Base-by-base conservation (phyloP, 108 stramenopile genomes). In the Skeletonema menzelii region DNA sequence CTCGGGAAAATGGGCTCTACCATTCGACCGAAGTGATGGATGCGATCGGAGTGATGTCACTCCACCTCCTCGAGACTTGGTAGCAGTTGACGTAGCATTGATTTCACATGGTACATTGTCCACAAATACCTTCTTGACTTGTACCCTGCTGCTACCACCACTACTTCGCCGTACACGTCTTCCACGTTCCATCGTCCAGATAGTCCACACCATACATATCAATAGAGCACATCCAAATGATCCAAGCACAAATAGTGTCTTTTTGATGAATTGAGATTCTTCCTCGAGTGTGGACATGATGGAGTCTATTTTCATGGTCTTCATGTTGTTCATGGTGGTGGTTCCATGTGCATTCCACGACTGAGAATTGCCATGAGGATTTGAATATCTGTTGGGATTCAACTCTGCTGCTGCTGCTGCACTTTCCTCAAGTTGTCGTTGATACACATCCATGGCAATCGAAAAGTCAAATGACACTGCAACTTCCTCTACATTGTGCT, bases 381-480 rank as follows among this genome's bases (percentile, higher is more conserved):
- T n/a, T n/a, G n/a, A n/a, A n/a, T n/a, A n/a, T n/a, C n/a, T 30
- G 30, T 31, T 46, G 44, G 17, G 4, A 20, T 24, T n/a, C 15
- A 53, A 22, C 49, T 4, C 2, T 22, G 22, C 49, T 53, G 27
- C 55, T 4, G 44, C 44, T 46, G 27, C 32, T 0, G 32, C 27
- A 14, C 12, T 47, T 1, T 5, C 27, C 17, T 10, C 12, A 12
- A 27, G 14, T 0, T 24, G 24, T 28, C 56, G 47, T 27, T 27
- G 60, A 42, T 74, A 74, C 0, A 46, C 17, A 32, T 59, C 30
- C 10, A 59, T 6, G 0, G 73, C 73, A 14, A 8, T 27, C 0
- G 58, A 59, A 66, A 58, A 74, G 20, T 74, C 73, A 57, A 74
- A 74, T 46, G 73, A 74, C 17, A 66, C 65, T 17, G 24, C 26